These are phyloP conservation scores for Bryoerythrophyllum caledonicum DNA, from an alignment of 225 moss, liverwort and hornwort species.

Conservation along the genomic window DNA sequence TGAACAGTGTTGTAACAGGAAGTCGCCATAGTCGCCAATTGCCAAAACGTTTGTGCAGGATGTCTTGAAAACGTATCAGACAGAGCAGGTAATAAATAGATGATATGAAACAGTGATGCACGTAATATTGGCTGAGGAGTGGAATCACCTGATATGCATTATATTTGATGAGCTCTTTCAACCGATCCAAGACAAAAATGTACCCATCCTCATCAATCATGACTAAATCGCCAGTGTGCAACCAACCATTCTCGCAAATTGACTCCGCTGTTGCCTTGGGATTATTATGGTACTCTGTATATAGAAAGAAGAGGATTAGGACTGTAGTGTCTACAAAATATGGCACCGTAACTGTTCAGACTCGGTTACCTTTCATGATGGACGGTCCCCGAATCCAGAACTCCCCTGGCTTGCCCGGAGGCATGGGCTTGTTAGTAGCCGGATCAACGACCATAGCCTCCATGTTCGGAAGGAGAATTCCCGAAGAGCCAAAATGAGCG, in stretches of 20 bases:
- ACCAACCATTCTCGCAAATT: slow-evolving; percentile 46
- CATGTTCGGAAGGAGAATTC: slow-evolving; percentile 55
- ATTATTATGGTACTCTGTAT: slow-evolving; percentile 50
- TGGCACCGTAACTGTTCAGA: neutral
- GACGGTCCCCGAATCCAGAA: slow-evolving; percentile 63
- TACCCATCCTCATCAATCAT: slow-evolving; percentile 44
- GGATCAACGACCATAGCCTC: slow-evolving; percentile 61
- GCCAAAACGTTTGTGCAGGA: neutral
- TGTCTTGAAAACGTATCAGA: neutral
- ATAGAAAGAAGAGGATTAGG: neutral
- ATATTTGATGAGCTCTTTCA: slow-evolving; percentile 63
- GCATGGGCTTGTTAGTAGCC: slow-evolving; percentile 38
- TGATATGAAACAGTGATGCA: no score
- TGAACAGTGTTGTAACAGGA: neutral
- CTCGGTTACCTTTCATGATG: slow-evolving; percentile 60
- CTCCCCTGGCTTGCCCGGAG: slow-evolving; percentile 63
- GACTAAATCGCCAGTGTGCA: slow-evolving; percentile 53
- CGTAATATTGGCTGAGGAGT: neutral
- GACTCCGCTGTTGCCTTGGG: slow-evolving; percentile 48
- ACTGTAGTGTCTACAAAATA: neutral
- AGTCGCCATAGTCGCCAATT: neutral
- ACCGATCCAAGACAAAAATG: slow-evolving; percentile 45
- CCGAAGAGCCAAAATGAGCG: slow-evolving; percentile 55
- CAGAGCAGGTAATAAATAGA: neutral
- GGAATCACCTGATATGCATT: slow-evolving; percentile 53